phyloP scores from a whole-genome alignment of 495 filamentous ascomycete genomes.

The Xylaria cubensis region DNA sequence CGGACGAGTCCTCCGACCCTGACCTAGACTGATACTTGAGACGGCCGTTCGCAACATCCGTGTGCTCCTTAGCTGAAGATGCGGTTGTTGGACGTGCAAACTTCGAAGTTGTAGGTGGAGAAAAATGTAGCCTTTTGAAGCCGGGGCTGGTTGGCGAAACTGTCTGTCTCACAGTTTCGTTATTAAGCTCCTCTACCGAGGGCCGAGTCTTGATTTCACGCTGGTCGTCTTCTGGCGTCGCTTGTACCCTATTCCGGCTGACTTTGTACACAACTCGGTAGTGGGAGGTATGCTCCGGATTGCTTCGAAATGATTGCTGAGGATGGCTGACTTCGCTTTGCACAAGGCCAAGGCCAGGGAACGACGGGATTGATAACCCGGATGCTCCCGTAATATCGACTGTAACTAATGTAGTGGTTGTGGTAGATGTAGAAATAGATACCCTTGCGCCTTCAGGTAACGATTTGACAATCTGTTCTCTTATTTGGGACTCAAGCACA shows the following conservation, averaged over 20 bases:
- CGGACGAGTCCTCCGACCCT: slow-evolving; percentile 7
- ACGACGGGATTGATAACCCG: slow-evolving; percentile 64
- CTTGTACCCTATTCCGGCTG: slow-evolving; percentile 48
- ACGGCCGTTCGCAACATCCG: slow-evolving; percentile 13
- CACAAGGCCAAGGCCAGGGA: slow-evolving; percentile 72
- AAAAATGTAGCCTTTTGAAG: slow-evolving; percentile 28
- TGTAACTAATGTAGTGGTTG: slow-evolving; percentile 73
- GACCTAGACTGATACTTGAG: not conserved
- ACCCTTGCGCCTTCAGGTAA: slow-evolving; percentile 59
- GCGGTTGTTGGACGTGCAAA: slow-evolving; percentile 29
- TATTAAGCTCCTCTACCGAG: slow-evolving; percentile 45
- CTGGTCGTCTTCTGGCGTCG: not conserved
- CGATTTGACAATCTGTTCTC: slow-evolving; percentile 51
- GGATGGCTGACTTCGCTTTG: slow-evolving; percentile 49
- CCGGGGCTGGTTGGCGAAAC: slow-evolving; percentile 12
- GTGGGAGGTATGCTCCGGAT: slow-evolving; percentile 29
- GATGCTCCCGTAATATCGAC: slow-evolving; percentile 72
- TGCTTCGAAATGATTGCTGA: slow-evolving; percentile 23
- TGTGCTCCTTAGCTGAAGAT: slow-evolving; percentile 29
- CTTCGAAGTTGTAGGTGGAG: slow-evolving; percentile 40
- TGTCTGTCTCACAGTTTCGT: slow-evolving; percentile 41
- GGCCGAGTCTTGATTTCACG: not conserved
- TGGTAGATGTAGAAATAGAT: slow-evolving; percentile 68
- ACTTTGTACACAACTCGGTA: slow-evolving; percentile 54
- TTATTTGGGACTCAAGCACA: slow-evolving; percentile 51